phyloP scores from a whole-genome alignment of 805 yeast species.

The Myxozyma sirexii region DNA sequence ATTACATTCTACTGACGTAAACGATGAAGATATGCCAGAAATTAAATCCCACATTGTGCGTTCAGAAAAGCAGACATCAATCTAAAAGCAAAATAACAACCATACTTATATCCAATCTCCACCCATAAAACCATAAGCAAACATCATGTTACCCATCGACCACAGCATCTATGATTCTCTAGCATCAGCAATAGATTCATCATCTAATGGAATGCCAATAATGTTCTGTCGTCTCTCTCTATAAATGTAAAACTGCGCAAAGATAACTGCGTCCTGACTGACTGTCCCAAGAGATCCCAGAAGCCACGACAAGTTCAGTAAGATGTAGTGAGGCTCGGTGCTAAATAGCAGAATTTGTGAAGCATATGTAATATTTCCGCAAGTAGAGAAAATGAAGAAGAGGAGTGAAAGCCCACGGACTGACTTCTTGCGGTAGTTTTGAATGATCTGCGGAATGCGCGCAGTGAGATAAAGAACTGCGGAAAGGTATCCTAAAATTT shows the following conservation, averaged over 20 bases:
- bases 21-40: too few species aligned
- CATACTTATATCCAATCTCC: too few species aligned
- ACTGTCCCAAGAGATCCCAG: constrained; percentile 79
- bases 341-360: constrained; percentile 70
- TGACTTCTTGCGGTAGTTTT: constrained; percentile 74
- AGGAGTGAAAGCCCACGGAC: constrained; percentile 84
- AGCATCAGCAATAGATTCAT: neutral
- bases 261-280: constrained; percentile 66
- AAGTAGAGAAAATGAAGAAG: constrained; percentile 70
- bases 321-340: constrained; percentile 60
- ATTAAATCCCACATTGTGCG: too few species aligned
- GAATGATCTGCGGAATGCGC: constrained; percentile 81
- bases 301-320: constrained; percentile 72
- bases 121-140: too few species aligned
- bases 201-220: neutral
- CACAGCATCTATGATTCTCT: neutral
- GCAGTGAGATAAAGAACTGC: constrained; percentile 73
- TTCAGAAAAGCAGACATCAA: too few species aligned
- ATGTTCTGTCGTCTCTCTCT: constrained; percentile 39
- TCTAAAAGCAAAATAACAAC: too few species aligned
- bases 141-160: too few species aligned
- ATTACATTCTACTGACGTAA: too few species aligned
- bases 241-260: constrained; percentile 68
- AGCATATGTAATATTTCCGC: constrained; percentile 77
- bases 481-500: constrained; percentile 68